Evolutionary conservation across 2,329 filamentous ascomycete species (phyloP), one percentile per base, ranked within the genome.

Genomic region (Monilinia fructigena): DNA sequence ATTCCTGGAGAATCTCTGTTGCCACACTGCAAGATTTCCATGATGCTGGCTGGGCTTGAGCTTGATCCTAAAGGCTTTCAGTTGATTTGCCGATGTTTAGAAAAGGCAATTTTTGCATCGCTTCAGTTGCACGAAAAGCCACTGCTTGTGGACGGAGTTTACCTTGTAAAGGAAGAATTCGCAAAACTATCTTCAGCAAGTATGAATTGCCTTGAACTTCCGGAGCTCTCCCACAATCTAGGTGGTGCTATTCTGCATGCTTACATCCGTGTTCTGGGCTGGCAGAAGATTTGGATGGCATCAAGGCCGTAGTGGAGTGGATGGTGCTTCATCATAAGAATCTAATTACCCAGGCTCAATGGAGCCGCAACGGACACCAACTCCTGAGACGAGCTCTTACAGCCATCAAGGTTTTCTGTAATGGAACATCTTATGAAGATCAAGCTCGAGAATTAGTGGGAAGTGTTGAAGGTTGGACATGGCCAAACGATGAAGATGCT

Each of bases 211-310:
- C 66, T 50, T 23, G 48, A 62, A 18, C 67, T 77, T 3, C 68
- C 76, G 60, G 62, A 67, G 10, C 75, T 83, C 2, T 76, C 82
- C 10, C 76, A 80, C 48, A 75, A 79, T 16, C 78, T 87, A 14
- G 75, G 76, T 12, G 81, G 83, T 8, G 76, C 77, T 26, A 76
- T 82, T 48, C 73, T 86, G 1, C 85, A 89, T 71, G 78, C 80
- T 2, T 89, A 90, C 73, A 82, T 92, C 74, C 82, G 87, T 56
- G 82, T 85, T 1, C 78, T 92, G 28, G 85, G 0, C 82, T 83
- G 63, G 76, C 86, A n/a, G 83, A 82, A 47, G 86, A 91, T 70
- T 80, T 81, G 59, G 77, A 82, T 2, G 85, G 83, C 60, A 85
- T 92, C 74, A 80, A 83, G 6, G 78, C 78, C 4, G 76, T 88